phyloP scores from a whole-genome alignment of 495 filamentous ascomycete genomes.

The Filosporella fistucella region DNA sequence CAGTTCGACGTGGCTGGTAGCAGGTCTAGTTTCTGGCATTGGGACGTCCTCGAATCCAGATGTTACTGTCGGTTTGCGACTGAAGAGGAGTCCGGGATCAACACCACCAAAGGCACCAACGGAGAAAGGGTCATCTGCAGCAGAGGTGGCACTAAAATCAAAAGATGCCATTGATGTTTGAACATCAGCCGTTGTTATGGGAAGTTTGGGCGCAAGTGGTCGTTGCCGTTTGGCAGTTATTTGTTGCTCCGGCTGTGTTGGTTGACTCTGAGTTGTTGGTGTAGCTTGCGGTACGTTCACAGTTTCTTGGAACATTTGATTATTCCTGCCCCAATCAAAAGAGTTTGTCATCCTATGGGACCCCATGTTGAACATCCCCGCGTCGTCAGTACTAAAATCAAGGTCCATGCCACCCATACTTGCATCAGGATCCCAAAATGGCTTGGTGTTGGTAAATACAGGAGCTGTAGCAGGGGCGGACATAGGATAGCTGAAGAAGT shows the following conservation, averaged over 20 bases:
- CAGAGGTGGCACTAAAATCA: constrained; percentile 9
- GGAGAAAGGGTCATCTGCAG: constrained; percentile 18
- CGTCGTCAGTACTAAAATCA: constrained; percentile 37
- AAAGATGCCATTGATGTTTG: constrained; percentile 12
- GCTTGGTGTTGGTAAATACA: constrained; percentile 56
- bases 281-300: constrained; percentile 15
- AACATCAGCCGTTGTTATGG: constrained; percentile 1
- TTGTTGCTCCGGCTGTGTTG: constrained; percentile 2
- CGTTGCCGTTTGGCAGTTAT: constrained; percentile 17
- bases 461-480: constrained; percentile 68
- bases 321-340: constrained; percentile 45
- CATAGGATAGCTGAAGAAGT: constrained; percentile 65
- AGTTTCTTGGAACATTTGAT: constrained; percentile 40
- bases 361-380: constrained; percentile 28
- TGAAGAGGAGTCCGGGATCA: constrained; percentile 54
- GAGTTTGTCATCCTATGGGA: constrained; percentile 30
- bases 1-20: constrained; percentile 28
- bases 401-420: constrained; percentile 50
- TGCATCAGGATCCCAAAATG: constrained; percentile 71
- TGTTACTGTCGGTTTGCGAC: constrained; percentile 34
- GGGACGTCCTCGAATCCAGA: constrained; percentile 38
- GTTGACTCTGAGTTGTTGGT: neutral
- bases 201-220: constrained; percentile 23
- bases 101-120: constrained; percentile 20
- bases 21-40: constrained; percentile 33